These are phyloP conservation scores for Achlya hypogyna DNA, from an alignment of 352 stramenopile genomes.

Conservation along the genomic window DNA sequence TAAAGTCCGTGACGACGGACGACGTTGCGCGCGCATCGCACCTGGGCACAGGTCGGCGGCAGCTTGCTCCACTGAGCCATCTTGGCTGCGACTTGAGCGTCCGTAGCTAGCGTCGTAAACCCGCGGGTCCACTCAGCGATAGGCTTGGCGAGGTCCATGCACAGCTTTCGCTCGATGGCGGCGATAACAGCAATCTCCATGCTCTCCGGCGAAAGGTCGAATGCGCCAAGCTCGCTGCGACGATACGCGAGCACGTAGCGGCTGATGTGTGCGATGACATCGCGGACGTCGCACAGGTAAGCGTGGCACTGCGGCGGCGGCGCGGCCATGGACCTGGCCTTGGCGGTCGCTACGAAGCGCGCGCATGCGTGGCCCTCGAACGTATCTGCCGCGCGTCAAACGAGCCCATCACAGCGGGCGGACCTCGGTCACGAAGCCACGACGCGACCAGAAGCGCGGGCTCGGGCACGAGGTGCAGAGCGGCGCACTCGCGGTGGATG, in stretches of 20 bases:
- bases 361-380: conserved; percentile 28
- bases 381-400: neutral
- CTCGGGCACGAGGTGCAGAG: conserved; percentile 12
- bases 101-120: neutral
- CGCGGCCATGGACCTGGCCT: conserved; percentile 13
- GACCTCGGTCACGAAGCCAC: conserved; percentile 5
- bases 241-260: conserved; percentile 33
- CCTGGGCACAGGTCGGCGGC: conserved; percentile 19
- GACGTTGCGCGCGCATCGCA: neutral
- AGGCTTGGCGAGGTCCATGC: conserved; percentile 22
- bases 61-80: conserved; percentile 21
- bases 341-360: conserved; percentile 22
- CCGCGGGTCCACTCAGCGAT: conserved; percentile 22
- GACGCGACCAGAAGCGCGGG: neutral
- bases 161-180: conserved; percentile 27
- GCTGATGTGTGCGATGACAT: conserved; percentile 28
- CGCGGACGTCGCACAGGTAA: conserved; percentile 29
- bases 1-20: neutral
- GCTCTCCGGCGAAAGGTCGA: neutral
- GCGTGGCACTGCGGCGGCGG: conserved; percentile 17
- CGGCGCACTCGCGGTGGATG: neutral
- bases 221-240: conserved; percentile 14
- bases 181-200: conserved; percentile 21
- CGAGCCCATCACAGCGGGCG: neutral
- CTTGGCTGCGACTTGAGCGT: conserved; percentile 9